These are phyloP conservation scores for Epichloe coenophiala DNA, from an alignment of 2,329 filamentous ascomycete genomes.

Conservation along the genomic window DNA sequence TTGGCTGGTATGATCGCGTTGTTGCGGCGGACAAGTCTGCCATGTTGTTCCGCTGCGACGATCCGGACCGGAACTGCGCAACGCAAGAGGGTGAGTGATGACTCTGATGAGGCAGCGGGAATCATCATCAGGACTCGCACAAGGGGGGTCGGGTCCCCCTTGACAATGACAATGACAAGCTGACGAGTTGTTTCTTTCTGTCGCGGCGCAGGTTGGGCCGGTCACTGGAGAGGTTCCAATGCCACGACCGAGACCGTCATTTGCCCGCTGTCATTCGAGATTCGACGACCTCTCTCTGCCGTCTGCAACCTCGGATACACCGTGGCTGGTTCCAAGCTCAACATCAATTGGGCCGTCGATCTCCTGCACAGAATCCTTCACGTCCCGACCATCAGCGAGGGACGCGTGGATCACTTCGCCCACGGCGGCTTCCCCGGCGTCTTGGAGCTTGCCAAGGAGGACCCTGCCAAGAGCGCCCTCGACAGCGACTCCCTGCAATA, in stretches of 20 bases:
- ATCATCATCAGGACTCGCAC: too few relatives aligned
- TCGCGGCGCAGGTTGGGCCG: too few relatives aligned
- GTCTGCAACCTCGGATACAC: conserved; percentile 52
- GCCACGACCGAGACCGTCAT: too few relatives aligned
- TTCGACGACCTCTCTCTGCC: conserved; percentile 41
- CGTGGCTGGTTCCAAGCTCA: conserved; percentile 39
- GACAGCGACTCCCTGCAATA: conserved; percentile 54
- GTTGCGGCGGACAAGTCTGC: conserved; percentile 41
- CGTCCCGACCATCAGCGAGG: conserved; percentile 45
- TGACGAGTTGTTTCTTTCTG: too few relatives aligned
- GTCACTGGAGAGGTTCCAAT: too few relatives aligned
- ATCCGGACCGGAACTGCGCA: conserved; percentile 51
- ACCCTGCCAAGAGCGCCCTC: conserved; percentile 33
- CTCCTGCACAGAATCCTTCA: conserved; percentile 55
- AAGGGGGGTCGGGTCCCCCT: too few relatives aligned
- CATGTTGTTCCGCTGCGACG: conserved; percentile 54
- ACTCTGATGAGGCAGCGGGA: too few relatives aligned
- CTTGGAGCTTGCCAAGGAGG: conserved; percentile 34
- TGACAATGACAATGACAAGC: too few relatives aligned
- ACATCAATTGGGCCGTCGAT: conserved; percentile 53
- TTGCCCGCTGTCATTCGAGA: conserved; percentile 9
- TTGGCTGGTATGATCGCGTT: conserved; percentile 13
- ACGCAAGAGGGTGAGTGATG: conserved; percentile 33
- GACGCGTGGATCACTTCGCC: conserved; percentile 19
- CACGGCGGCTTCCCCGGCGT: conserved; percentile 40